Conservation (phyloP, 2,329 filamentous ascomycete genomes). For the Epichloe bromicola region DNA sequence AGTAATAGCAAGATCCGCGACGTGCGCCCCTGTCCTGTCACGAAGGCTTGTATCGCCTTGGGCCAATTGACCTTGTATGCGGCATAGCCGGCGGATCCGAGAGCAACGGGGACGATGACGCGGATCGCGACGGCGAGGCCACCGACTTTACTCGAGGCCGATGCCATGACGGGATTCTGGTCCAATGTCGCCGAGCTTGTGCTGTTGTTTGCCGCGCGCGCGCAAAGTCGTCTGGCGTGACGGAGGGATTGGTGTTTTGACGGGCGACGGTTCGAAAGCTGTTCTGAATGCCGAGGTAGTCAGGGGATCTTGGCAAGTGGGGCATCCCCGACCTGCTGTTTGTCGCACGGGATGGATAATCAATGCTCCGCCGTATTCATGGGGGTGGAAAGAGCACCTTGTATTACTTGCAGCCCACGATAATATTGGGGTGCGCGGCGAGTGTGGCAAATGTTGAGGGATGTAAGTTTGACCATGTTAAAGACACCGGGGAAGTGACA, state of each 20-base stretch:
- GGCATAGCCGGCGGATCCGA: constrained; percentile 33
- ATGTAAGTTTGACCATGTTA: too few species aligned
- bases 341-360: too few species aligned
- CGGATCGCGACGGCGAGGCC: constrained; percentile 22
- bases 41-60: constrained; percentile 26
- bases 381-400: too few species aligned
- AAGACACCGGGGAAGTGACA: too few species aligned
- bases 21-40: constrained; percentile 40
- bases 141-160: constrained; percentile 18
- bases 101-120: constrained; percentile 27
- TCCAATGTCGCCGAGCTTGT: neutral
- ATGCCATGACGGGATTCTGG: constrained; percentile 15
- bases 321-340: too few species aligned
- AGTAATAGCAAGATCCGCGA: constrained; percentile 39
- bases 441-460: too few species aligned
- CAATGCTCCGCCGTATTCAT: too few species aligned
- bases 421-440: too few species aligned
- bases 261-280: too few species aligned
- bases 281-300: too few species aligned
- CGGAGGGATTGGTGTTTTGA: neutral
- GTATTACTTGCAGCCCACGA: too few species aligned
- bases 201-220: neutral
- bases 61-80: constrained; percentile 32
- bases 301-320: too few species aligned
- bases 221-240: neutral